A percentile compares a stretch with the other conserved stretches of the same genome.
phyloP scores from a whole-genome alignment of 768 basidiomycete species.

The Suillus weaverae region DNA sequence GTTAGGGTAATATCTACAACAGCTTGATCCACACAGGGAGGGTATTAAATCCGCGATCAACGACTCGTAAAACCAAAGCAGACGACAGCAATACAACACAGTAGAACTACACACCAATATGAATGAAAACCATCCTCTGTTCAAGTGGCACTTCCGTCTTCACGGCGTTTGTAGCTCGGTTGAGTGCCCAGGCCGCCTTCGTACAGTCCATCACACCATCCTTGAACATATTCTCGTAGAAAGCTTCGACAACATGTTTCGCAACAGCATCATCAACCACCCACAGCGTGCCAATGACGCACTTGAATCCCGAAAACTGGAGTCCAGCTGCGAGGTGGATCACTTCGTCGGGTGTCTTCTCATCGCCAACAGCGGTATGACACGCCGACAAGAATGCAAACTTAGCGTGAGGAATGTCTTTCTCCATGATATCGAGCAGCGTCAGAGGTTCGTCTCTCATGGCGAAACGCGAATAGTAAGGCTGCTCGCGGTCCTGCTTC shows the following conservation, averaged over 20 bases:
- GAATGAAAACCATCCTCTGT: not conserved
- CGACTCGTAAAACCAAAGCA: not conserved
- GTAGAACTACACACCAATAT: not conserved
- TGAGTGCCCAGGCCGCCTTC: not conserved
- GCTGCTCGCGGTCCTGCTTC: too few species aligned
- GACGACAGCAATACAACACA: not conserved
- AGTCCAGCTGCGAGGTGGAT: too few species aligned
- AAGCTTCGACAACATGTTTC: not conserved
- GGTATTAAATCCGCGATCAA: not conserved
- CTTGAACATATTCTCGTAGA: not conserved
- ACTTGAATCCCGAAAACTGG: too few species aligned
- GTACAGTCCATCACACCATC: not conserved
- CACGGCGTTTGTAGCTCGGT: not conserved
- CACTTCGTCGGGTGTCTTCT: too few species aligned
- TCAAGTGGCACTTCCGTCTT: not conserved
- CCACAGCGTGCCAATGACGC: not conserved
- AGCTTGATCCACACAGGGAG: not conserved
- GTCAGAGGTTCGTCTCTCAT: too few species aligned
- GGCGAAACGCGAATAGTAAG: too few species aligned
- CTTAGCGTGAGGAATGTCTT: too few species aligned
- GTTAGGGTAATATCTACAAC: not conserved
- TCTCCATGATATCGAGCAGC: too few species aligned
- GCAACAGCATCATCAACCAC: not conserved
- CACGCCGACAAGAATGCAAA: too few species aligned
- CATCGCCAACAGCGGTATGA: too few species aligned